Evolutionary conservation across 169 alveolate species (phyloP).

Genomic region (Perkinsus marinus): DNA sequence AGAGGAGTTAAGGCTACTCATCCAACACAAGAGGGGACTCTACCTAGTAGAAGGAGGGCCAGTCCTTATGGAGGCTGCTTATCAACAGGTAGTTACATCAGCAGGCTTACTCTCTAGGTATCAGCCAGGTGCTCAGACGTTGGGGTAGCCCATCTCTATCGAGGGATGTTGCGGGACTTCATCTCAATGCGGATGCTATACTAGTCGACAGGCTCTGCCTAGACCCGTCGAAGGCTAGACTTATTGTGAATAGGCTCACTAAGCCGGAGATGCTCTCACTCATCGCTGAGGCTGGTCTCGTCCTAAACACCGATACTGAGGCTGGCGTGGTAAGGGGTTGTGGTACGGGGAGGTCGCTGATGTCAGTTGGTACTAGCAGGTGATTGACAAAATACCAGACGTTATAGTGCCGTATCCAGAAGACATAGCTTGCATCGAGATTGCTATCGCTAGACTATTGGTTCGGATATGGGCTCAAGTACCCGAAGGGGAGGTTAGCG

Average conservation of each 20-base stretch:
- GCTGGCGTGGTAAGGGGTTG: neutral
- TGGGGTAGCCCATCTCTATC: neutral
- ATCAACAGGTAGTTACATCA: neutral
- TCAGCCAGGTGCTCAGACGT: neutral
- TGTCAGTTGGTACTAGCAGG: neutral
- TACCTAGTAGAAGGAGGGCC: neutral
- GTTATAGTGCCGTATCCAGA: neutral
- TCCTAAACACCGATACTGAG: neutral
- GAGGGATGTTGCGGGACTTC: neutral
- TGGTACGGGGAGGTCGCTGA: neutral
- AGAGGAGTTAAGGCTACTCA: neutral
- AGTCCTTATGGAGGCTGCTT: neutral
- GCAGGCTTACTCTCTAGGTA: neutral
- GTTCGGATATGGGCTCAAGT: neutral
- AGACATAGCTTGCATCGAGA: neutral
- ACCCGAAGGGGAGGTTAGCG: neutral
- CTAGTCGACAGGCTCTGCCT: neutral
- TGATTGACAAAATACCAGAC: neutral
- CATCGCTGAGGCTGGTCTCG: neutral
- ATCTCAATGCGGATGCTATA: neutral
- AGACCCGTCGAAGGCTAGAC: neutral
- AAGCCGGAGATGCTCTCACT: neutral
- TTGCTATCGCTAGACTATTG: neutral
- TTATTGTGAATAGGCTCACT: neutral
- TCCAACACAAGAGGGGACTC: neutral